These are phyloP conservation scores for Penicillium freii DNA, from an alignment of 2,329 filamentous ascomycete species.

Conservation along the genomic window DNA sequence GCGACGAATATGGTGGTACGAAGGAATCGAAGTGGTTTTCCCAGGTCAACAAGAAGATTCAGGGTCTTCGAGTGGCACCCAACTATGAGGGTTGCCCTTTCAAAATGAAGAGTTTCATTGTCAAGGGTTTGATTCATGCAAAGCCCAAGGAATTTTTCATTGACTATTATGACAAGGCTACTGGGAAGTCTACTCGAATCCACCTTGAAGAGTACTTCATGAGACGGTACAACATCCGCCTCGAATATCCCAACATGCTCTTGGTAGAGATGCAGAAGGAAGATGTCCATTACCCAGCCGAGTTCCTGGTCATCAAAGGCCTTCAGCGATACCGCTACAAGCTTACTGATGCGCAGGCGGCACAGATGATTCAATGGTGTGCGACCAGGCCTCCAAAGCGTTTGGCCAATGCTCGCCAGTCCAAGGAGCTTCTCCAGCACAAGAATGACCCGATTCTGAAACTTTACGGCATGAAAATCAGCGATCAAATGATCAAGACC, in stretches of 20 bases:
- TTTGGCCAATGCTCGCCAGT: conserved; percentile 64
- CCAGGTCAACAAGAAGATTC: conserved; percentile 22
- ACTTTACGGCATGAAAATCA: conserved; percentile 72
- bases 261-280: conserved; percentile 57
- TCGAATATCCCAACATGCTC: conserved; percentile 52
- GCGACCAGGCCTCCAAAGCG: conserved; percentile 73
- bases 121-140: conserved; percentile 49
- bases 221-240: conserved; percentile 50
- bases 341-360: conserved; percentile 63
- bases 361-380: conserved; percentile 88
- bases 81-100: conserved; percentile 37
- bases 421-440: conserved; percentile 68
- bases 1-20: conserved; percentile 24
- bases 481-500: conserved; percentile 60
- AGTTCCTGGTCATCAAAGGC: conserved; percentile 52
- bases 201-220: conserved; percentile 60
- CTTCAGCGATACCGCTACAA: conserved; percentile 61
- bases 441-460: conserved; percentile 65
- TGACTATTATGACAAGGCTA: conserved; percentile 39
- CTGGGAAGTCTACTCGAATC: conserved; percentile 47
- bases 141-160: conserved; percentile 47
- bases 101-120: conserved; percentile 46
- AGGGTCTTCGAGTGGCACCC: conserved; percentile 40
- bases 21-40: conserved; percentile 20
- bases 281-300: conserved; percentile 54